Percentiles rank a stretch among this genome's conserved stretches.
These are phyloP conservation scores for Dipodascus geniculatus DNA, from an alignment of 805 yeast species.

Conservation along the genomic window DNA sequence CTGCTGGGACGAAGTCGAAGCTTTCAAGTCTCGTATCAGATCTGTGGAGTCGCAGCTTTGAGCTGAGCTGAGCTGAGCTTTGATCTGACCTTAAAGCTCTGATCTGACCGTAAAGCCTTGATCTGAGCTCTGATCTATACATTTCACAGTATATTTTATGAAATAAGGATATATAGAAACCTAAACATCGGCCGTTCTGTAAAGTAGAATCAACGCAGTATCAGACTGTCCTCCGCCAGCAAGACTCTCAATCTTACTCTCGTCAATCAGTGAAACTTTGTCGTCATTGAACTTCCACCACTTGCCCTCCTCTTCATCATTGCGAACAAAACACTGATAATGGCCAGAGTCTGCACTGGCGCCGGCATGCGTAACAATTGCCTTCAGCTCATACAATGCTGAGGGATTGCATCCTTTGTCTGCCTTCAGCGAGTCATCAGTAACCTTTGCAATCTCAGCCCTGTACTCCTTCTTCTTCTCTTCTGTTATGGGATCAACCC, in stretches of 20 bases:
- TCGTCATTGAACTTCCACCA: slow-evolving; percentile 98
- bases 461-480: slow-evolving; percentile 18
- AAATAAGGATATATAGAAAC: too few species aligned
- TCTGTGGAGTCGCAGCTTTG: too few species aligned
- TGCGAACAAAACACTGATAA: slow-evolving; percentile 80
- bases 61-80: too few species aligned
- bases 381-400: slow-evolving; percentile 70
- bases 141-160: slow-evolving; percentile 2
- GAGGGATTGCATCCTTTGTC: slow-evolving; percentile 68
- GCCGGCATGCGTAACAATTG: slow-evolving; percentile 88
- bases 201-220: slow-evolving; percentile 79
- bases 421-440: slow-evolving; percentile 31
- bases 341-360: slow-evolving; percentile 96
- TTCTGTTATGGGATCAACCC: slow-evolving; percentile 21
- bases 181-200: slow-evolving; percentile 66
- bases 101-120: too few species aligned
- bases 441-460: slow-evolving; percentile 18
- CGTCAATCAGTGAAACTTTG: slow-evolving; percentile 64
- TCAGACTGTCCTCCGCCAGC: slow-evolving; percentile 98
- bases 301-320: slow-evolving; percentile 45
- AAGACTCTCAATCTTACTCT: slow-evolving; percentile 69
- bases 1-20: slow-evolving; percentile 23
- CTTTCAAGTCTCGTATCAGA: slow-evolving; percentile 13
- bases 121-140: too few species aligned
- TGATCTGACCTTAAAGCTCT: too few species aligned